These are phyloP conservation scores for Xanthoconium purpureum DNA, from an alignment of 768 basidiomycete genomes.

Conservation along the genomic window DNA sequence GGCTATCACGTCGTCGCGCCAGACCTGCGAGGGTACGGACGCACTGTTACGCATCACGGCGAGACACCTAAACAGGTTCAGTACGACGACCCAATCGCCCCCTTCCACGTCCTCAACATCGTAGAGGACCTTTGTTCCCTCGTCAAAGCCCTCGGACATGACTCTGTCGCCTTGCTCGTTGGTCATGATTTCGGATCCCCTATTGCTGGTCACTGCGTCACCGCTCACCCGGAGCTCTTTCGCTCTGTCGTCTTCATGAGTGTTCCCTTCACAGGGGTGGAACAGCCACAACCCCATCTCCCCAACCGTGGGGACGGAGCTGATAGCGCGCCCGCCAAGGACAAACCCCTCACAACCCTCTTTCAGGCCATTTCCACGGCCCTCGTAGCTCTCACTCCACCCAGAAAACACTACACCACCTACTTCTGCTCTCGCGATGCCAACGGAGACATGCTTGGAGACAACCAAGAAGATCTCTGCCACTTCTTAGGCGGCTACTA, in stretches of 20 bases:
- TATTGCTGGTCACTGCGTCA: slow-evolving; percentile 51
- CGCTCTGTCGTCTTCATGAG: slow-evolving; percentile 58
- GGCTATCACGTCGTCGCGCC: slow-evolving; percentile 65
- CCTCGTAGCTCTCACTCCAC: slow-evolving; percentile 44
- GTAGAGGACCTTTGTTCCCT: slow-evolving; percentile 51
- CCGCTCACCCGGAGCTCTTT: slow-evolving; percentile 56
- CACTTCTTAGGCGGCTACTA: slow-evolving; percentile 26
- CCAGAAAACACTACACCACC: slow-evolving; percentile 54
- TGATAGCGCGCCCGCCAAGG: not conserved
- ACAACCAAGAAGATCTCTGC: slow-evolving; percentile 16
- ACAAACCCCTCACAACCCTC: slow-evolving; percentile 11
- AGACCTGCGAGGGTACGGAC: slow-evolving; percentile 57
- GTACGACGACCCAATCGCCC: slow-evolving; percentile 49
- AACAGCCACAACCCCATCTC: slow-evolving; percentile 21
- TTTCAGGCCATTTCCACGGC: slow-evolving; percentile 5
- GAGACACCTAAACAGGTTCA: slow-evolving; percentile 17
- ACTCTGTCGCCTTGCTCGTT: slow-evolving; percentile 45
- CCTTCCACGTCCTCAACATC: slow-evolving; percentile 50
- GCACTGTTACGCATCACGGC: slow-evolving; percentile 29
- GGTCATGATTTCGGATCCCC: slow-evolving; percentile 61
- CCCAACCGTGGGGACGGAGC: slow-evolving; percentile 1
- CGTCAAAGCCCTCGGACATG: slow-evolving; percentile 49
- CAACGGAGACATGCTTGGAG: slow-evolving; percentile 41
- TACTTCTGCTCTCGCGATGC: slow-evolving; percentile 50
- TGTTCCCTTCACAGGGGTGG: slow-evolving; percentile 49